Base-by-base conservation (phyloP, 805 yeast species). In the Barnettozyma populi region DNA sequence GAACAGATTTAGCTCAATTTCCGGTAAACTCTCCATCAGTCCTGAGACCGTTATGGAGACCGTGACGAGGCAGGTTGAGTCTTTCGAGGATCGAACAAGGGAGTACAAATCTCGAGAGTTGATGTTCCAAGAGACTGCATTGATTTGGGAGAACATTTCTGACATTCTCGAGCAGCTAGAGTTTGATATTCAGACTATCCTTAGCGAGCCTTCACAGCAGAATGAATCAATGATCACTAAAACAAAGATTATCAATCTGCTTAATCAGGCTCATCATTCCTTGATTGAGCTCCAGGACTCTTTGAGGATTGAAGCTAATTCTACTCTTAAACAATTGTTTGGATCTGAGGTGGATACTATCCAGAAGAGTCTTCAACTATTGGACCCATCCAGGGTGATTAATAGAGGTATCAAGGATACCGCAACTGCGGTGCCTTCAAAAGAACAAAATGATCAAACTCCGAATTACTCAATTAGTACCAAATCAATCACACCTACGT, bases 111-210 rank as follows among this genome's bases (percentile, higher is more conserved):
- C 37, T 19, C 51, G 54, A 41, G 52, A 52, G 13, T 36, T 37
- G 2, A 48, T 45, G 8, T 54, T 37, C 24, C 31, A 52, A 2
- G 61, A 60, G 32, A 49, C 53, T n/a, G 20, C 47, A 2, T 14
- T 61, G 1, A 49, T 61, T 1, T 56, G 63, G 62, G 52, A 48
- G 16, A 56, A 52, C 10, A 41, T 52, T 1, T 45, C 58, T 6
- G 55, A 54, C 5, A 29, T 44, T 1, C 37, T 61, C 10, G 48
- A 52, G 3, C 43, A 46, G 14, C 39, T 60, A n/a, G 64, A 61
- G 40, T 34, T 35, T 7, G 50, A 52, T 10, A 43, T 47, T 18
- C 46, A 43, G 38, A 20, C 25, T 7, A 38, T 39, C 7, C 10
- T 47, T 16, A 25, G 11, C 5, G 32, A 41, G 27, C 7, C 43